A percentile compares a stretch with the other conserved stretches of the same genome.
phyloP scores from a whole-genome alignment of 2,329 filamentous ascomycete genomes.

The Leptographium procerum region DNA sequence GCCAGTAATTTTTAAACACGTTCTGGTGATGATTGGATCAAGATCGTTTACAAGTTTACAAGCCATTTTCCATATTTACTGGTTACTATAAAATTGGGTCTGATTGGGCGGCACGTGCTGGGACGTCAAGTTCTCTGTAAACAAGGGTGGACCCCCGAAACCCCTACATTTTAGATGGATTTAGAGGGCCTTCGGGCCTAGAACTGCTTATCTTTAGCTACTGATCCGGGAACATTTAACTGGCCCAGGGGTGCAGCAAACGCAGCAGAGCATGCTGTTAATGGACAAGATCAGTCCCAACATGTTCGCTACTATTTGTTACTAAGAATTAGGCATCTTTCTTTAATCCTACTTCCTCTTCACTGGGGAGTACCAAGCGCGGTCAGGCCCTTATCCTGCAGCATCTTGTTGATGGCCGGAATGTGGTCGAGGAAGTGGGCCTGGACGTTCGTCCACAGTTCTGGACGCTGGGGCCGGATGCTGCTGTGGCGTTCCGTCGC shows the following conservation, averaged over 20 bases:
- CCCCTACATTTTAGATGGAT: too few relatives aligned
- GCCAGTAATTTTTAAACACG: too few relatives aligned
- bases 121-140: too few relatives aligned
- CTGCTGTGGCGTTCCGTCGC: neutral
- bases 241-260: neutral
- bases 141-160: too few relatives aligned
- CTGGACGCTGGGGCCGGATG: conserved; percentile 1
- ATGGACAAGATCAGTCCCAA: neutral
- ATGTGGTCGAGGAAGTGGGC: conserved; percentile 6
- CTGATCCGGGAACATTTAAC: too few relatives aligned
- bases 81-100: too few relatives aligned
- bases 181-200: too few relatives aligned
- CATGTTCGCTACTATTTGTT: neutral
- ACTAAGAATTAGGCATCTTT: neutral
- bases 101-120: too few relatives aligned
- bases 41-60: too few relatives aligned
- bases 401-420: conserved; percentile 1
- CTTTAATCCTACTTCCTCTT: neutral
- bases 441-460: conserved; percentile 4
- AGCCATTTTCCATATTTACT: too few relatives aligned
- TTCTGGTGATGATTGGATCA: too few relatives aligned
- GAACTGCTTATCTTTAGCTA: too few relatives aligned
- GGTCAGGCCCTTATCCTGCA: neutral
- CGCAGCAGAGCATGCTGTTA: neutral
- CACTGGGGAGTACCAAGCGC: neutral